Evolutionary conservation across 108 stramenopile genomes (phyloP).

Genomic region (Stephanodiscus triporus): DNA sequence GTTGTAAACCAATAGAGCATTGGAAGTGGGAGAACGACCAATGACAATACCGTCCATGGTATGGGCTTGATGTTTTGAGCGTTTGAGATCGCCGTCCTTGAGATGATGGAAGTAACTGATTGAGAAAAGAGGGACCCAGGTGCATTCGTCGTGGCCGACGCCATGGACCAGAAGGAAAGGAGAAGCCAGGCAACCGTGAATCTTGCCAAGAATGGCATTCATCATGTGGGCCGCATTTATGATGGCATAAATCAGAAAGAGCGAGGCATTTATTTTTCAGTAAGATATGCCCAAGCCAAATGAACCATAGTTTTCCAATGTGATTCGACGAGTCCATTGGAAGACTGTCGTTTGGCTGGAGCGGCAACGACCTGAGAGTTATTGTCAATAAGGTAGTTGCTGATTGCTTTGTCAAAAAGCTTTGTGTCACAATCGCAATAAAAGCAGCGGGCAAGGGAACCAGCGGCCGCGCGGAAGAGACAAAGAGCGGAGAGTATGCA

Average conservation of each 20-base stretch:
- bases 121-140: neutral
- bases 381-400: too few species aligned
- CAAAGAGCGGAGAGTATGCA: too few species aligned
- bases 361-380: too few species aligned
- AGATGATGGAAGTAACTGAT: neutral
- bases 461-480: too few species aligned
- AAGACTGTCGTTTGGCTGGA: neutral
- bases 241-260: neutral
- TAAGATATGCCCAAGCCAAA: neutral
- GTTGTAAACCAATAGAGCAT: neutral
- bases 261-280: neutral
- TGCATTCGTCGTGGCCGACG: neutral
- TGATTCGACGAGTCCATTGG: neutral
- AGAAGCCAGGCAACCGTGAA: neutral
- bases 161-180: neutral
- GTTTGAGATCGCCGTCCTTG: too few species aligned
- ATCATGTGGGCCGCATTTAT: neutral
- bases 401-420: too few species aligned
- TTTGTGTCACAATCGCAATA: too few species aligned
- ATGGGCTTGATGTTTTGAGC: too few species aligned
- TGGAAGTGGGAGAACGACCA: neutral
- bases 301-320: neutral
- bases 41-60: neutral
- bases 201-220: neutral
- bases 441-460: too few species aligned